Evolutionary conservation across 1,284 basidiomycete genomes (phyloP).

Genomic region (Cryptococcus wingfieldii): DNA sequence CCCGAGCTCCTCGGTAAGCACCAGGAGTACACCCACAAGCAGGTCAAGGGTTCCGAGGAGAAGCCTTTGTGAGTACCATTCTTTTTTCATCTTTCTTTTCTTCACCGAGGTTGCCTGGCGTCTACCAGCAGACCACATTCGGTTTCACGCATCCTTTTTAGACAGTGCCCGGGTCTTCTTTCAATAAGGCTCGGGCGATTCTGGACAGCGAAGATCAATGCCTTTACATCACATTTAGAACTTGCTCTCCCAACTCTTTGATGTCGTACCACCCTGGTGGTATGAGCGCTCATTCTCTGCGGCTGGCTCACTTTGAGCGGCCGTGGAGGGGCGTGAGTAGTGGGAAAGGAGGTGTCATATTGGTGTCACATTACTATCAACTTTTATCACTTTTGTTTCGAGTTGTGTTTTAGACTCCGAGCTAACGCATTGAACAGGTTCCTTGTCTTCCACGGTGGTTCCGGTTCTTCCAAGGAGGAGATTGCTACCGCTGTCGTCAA

Average conservation of each 20-base stretch:
- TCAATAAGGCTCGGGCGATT: slow-evolving; percentile 42
- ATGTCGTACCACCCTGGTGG: slow-evolving; percentile 15
- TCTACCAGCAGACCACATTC: neutral
- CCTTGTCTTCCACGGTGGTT: slow-evolving; percentile 99
- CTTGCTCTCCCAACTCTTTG: slow-evolving; percentile 42
- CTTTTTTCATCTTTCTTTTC: neutral
- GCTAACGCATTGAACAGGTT: slow-evolving; percentile 55
- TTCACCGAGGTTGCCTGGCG: neutral
- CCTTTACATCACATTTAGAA: slow-evolving; percentile 40
- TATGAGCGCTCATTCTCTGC: slow-evolving; percentile 14
- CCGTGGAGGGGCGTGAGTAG: slow-evolving; percentile 23
- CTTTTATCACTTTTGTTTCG: neutral
- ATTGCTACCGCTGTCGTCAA: slow-evolving; percentile 86
- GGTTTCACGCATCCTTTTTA: slow-evolving; percentile 14
- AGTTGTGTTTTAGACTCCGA: neutral
- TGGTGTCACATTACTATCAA: slow-evolving; percentile 31
- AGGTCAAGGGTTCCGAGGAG: slow-evolving; percentile 62
- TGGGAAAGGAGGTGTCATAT: slow-evolving; percentile 48
- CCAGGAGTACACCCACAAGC: slow-evolving; percentile 70
- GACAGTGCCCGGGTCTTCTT: slow-evolving; percentile 44
- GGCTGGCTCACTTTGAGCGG: slow-evolving; percentile 35
- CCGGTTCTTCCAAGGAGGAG: slow-evolving; percentile 94
- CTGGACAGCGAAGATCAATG: slow-evolving; percentile 42
- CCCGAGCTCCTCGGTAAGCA: slow-evolving; percentile 92
- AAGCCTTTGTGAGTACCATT: slow-evolving; percentile 68